Base-by-base conservation (phyloP, 1,284 basidiomycete genomes). In the Sporisorium graminicola region DNA sequence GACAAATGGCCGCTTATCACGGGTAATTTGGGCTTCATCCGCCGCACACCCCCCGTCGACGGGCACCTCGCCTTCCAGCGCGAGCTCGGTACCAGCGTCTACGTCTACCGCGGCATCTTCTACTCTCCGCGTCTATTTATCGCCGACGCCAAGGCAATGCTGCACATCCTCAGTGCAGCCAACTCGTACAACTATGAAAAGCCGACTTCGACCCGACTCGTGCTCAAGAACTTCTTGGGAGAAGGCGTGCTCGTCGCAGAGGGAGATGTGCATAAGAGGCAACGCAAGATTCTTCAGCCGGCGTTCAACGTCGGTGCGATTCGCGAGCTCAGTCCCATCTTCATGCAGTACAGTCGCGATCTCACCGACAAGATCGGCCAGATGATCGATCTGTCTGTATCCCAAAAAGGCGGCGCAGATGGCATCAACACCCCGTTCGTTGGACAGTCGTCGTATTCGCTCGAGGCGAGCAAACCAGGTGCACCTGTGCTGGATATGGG, bases 161-260 rank as follows among this genome's bases (percentile, higher is more conserved):
- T 79, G 26, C 74, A 82, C 46, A 64, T 85, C 9, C 71, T 83
- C n/a, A 74, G 70, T 35, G 67, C 75, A 4, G 69, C 78, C 13
- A 78, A 78, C 35, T 75, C 75, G 24, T 85, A 85, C 63, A 59
- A 66, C 7, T 85, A 73, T 58, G 82, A 83, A 40, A 85, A 85
- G 53, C 77, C 81, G 0, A 40, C 64, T 2, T 46, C 66, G 4
- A 64, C 74, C 1, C 51, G 65, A 16, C 33, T 71, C 12, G 59
- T 78, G 18, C 66, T 84, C 26, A 73, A 74, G 35, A 62, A 69
- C 40, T 56, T 79, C n/a, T 66, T 85, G n/a, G 84, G 84, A 4
- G 60, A 84, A 12, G 83, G 84, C 9, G 56, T 85, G 1, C 29
- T 85, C 12, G 76, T 78, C 6, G 75, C 71, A 0, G 84, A 85